These are phyloP conservation scores for Boletellus ananas DNA, from an alignment of 768 basidiomycete genomes.

Conservation along the genomic window DNA sequence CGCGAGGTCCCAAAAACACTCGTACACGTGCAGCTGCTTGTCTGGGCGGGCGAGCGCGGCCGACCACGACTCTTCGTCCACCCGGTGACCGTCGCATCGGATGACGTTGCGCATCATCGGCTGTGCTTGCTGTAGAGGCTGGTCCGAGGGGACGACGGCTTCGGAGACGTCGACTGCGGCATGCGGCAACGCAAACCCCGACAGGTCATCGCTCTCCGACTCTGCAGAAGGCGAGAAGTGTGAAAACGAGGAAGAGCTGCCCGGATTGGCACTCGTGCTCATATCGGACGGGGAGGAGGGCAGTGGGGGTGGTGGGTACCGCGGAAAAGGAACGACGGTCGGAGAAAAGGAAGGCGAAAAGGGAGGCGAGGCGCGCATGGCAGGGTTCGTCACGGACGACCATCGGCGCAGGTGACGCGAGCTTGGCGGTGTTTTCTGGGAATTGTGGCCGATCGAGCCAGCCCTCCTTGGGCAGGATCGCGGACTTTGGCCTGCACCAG, in stretches of 20 bases:
- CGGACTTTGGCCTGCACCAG: constrained; percentile 27
- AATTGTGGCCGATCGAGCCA: constrained; percentile 30
- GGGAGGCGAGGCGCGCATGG: constrained; percentile 21
- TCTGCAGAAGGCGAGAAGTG: constrained; percentile 21
- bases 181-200: constrained; percentile 12
- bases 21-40: constrained; percentile 27
- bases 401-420: constrained; percentile 31
- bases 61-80: constrained; percentile 29
- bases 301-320: constrained; percentile 10
- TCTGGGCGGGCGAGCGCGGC: constrained; percentile 20
- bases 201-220: constrained; percentile 21
- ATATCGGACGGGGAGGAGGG: constrained; percentile 7
- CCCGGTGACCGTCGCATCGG: constrained; percentile 23
- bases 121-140: not conserved
- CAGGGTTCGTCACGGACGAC: constrained; percentile 29
- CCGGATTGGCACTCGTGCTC: not conserved
- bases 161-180: constrained; percentile 20
- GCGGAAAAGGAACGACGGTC: constrained; percentile 14
- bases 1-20: constrained; percentile 27
- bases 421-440: constrained; percentile 25
- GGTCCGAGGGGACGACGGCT: not conserved
- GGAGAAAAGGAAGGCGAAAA: constrained; percentile 12
- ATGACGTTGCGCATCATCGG: constrained; percentile 16
- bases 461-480: constrained; percentile 32
- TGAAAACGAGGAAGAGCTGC: not conserved